These are phyloP conservation scores for Tolypocladium inflatum DNA, from an alignment of 2,329 filamentous ascomycete species.

Conservation along the genomic window DNA sequence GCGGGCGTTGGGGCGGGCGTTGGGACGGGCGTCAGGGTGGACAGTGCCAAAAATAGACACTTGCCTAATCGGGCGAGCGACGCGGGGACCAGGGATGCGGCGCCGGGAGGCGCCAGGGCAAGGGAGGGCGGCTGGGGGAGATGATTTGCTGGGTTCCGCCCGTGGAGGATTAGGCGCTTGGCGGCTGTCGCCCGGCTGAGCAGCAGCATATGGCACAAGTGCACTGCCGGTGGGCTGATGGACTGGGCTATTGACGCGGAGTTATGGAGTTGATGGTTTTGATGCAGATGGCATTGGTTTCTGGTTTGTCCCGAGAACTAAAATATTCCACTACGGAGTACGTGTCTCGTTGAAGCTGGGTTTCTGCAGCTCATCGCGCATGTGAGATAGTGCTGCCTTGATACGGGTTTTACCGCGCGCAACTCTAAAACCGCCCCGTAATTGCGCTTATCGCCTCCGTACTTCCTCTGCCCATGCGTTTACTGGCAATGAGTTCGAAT, in stretches of 20 bases:
- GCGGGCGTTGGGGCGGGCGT: too few species aligned
- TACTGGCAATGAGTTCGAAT: too few species aligned
- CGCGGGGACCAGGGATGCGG: not conserved
- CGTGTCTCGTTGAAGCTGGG: not conserved
- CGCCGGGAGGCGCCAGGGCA: not conserved
- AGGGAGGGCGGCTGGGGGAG: not conserved
- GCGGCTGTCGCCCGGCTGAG: not conserved
- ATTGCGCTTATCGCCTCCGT: too few species aligned
- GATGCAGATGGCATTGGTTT: not conserved
- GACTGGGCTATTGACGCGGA: not conserved
- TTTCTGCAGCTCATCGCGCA: not conserved
- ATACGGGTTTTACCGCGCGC: too few species aligned
- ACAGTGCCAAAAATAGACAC: not conserved
- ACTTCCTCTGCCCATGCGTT: too few species aligned
- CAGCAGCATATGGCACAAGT: not conserved
- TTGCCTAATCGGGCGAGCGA: not conserved
- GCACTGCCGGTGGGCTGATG: not conserved
- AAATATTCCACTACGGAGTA: too few species aligned
- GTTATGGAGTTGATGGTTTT: not conserved
- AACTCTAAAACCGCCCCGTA: too few species aligned
- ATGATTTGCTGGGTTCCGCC: not conserved
- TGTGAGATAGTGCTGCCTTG: not conserved
- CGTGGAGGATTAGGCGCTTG: not conserved
- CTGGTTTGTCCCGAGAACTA: not conserved
- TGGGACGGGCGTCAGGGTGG: not conserved